Evolutionary conservation across 2,329 filamentous ascomycete genomes (phyloP), one percentile per base, ranked within the genome.

Genomic region (Nemania sp.): DNA sequence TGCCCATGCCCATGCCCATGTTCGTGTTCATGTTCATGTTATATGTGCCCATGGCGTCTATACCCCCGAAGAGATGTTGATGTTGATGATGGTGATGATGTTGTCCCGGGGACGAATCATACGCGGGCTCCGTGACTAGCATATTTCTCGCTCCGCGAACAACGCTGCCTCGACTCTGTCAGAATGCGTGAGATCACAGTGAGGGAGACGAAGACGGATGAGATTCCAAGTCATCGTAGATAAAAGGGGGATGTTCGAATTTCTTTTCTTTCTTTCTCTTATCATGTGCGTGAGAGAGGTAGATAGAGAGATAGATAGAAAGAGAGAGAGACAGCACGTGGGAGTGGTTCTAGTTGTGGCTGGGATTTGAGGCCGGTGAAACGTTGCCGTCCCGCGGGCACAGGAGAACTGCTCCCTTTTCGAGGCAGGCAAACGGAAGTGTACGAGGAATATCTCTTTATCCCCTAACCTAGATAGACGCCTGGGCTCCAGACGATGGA

Each of bases 1-100:
- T n/a, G 21, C 63, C 57, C 34, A 39, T 15, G 21, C 62, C 54
- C 60, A 65, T 67, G 60, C n/a, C n/a, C n/a, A n/a, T n/a, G n/a
- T n/a, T n/a, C n/a, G n/a, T n/a, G 54, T 46, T 46, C 20, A 46
- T 25, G 11, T 46, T 46, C n/a, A n/a, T n/a, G 21, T 64, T 59
- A 12, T 50, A 15, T 34, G 45, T 15, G 21, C 62, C 54, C 60
- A 65, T 67, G 60, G 42, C 62, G 32, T 42, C 48, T 32, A 70
- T 53, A 51, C 60, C 25, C 57, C 25, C 21, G 63, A 58, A 18
- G 46, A 51, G 13, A 12, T 32, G 37, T 3, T 53, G 35, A 11
- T 32, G 13, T n/a, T 3, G 25, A n/a, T n/a, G n/a, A 35, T 7
- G 25, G 64, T 58, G 18, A 52, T 49, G 15, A 15, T 40, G 40